These are phyloP conservation scores for Arabis hirsuta DNA, from an alignment of 345 rosid genomes.

Conservation along the genomic window DNA sequence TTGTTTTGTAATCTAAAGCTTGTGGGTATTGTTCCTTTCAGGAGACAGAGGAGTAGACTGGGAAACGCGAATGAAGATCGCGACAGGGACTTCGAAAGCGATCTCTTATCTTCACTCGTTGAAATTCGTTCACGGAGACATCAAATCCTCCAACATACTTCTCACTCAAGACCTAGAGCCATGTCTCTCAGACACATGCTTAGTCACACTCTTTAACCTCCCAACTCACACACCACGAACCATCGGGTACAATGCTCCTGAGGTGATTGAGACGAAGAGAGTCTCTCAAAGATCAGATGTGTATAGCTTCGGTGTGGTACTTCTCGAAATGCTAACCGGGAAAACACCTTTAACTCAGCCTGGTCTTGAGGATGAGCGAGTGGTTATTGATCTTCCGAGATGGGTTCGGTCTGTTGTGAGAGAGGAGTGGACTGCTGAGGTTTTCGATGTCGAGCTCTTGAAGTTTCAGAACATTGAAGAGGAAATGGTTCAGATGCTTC, in stretches of 20 bases:
- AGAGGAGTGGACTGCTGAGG: constrained; percentile 93
- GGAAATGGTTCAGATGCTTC: constrained; percentile 91
- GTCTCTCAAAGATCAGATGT: constrained; percentile 71
- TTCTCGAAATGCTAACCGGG: constrained; percentile 80
- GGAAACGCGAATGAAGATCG: constrained; percentile 71
- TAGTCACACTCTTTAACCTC: constrained; percentile 60
- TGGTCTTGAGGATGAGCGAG: constrained; percentile 56
- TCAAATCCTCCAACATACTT: constrained; percentile 76
- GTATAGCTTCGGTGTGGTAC: constrained; percentile 83
- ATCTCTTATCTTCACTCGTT: constrained; percentile 63
- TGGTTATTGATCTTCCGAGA: constrained; percentile 71
- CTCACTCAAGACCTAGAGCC: constrained; percentile 63
- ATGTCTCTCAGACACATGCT: constrained; percentile 66
- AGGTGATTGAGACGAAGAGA: constrained; percentile 66
- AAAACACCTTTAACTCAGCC: constrained; percentile 67
- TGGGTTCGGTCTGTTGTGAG: constrained; percentile 87
- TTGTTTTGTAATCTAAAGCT: background rate
- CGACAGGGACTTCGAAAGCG: constrained; percentile 66
- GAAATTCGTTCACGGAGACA: constrained; percentile 69
- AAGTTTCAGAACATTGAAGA: constrained; percentile 66
- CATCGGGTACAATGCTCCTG: constrained; percentile 76
- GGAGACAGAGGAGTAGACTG: constrained; percentile 59
- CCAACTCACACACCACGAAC: constrained; percentile 56
- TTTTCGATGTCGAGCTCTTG: constrained; percentile 79
- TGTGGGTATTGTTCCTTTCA: constrained; percentile 18